These are phyloP conservation scores for Leucocoprinus gongylophorus DNA, from an alignment of 1,284 basidiomycete genomes.

Conservation along the genomic window DNA sequence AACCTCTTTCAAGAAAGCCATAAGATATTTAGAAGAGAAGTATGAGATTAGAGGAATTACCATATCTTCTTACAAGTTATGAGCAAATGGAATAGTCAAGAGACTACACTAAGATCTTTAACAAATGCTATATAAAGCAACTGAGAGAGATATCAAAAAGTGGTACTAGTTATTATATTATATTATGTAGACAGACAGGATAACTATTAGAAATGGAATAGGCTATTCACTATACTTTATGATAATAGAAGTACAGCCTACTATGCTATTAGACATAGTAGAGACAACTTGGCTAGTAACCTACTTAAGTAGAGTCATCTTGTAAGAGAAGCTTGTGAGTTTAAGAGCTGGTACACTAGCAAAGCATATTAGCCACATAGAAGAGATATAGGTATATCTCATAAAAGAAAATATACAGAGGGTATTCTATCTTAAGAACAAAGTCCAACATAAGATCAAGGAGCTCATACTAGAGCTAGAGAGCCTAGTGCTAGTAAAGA, in stretches of 20 bases:
- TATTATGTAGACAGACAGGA: conserved; percentile 20
- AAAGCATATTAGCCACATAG: conserved; percentile 12
- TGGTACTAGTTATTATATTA: conserved; percentile 8
- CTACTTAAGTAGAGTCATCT: conserved; percentile 1
- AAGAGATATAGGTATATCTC: conserved; percentile 1
- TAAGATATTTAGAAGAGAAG: conserved; percentile 16
- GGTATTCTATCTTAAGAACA: too few species aligned
- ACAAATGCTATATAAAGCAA: conserved; percentile 11
- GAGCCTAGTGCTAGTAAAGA: background rate
- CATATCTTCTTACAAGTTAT: conserved; percentile 24
- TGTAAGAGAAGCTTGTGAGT: conserved; percentile 9
- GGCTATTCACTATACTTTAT: conserved; percentile 24
- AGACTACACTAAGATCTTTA: conserved; percentile 19
- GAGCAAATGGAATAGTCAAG: conserved; percentile 24
- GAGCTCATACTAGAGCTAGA: background rate
- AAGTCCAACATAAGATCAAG: too few species aligned
- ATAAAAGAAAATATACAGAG: conserved; percentile 12
- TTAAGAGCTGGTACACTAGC: conserved; percentile 12
- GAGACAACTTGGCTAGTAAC: conserved; percentile 22
- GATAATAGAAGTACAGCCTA: conserved; percentile 19
- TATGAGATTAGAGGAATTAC: conserved; percentile 16
- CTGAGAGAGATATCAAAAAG: conserved; percentile 8
- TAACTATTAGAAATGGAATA: conserved; percentile 16
- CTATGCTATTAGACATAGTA: conserved; percentile 21
- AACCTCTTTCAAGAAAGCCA: conserved; percentile 18